phyloP scores from a whole-genome alignment of 2,329 filamentous ascomycete species.

The Cordyceps cicadae region DNA sequence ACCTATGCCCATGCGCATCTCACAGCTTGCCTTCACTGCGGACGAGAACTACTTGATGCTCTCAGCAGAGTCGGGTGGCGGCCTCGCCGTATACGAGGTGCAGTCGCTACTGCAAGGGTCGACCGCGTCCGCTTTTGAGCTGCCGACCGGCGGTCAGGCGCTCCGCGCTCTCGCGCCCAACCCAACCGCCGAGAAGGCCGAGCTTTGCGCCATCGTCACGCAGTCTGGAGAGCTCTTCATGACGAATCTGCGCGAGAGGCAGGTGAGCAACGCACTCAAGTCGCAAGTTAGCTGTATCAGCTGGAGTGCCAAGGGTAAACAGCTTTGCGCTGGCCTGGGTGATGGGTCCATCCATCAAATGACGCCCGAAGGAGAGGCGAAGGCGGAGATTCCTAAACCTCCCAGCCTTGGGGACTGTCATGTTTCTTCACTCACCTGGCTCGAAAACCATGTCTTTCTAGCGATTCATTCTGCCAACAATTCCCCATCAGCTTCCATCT shows the following conservation, averaged over 20 bases:
- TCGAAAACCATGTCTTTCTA: constrained; percentile 80
- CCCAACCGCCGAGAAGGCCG: constrained; percentile 62
- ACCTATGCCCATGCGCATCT: constrained; percentile 64
- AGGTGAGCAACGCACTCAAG: constrained; percentile 57
- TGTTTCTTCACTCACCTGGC: constrained; percentile 77
- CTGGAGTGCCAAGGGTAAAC: constrained; percentile 92
- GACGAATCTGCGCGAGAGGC: constrained; percentile 65
- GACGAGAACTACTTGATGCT: constrained; percentile 79
- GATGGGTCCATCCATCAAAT: constrained; percentile 78
- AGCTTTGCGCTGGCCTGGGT: constrained; percentile 75
- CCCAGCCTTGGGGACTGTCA: constrained; percentile 58
- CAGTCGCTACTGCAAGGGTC: constrained; percentile 57
- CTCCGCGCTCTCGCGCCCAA: constrained; percentile 73
- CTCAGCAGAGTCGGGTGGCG: constrained; percentile 71
- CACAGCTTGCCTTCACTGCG: constrained; percentile 84
- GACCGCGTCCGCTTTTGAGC: constrained; percentile 61
- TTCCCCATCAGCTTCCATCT: constrained; percentile 56
- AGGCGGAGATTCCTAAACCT: constrained; percentile 72
- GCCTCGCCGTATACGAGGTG: constrained; percentile 75
- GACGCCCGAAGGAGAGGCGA: constrained; percentile 69
- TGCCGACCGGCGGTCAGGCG: constrained; percentile 66
- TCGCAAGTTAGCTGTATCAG: constrained; percentile 72
- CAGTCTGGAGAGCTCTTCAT: constrained; percentile 73
- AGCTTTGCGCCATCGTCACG: constrained; percentile 74
- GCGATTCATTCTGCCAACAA: constrained; percentile 62